Conservation (phyloP, 768 basidiomycete genomes). For the Gymnopilus dilepis region DNA sequence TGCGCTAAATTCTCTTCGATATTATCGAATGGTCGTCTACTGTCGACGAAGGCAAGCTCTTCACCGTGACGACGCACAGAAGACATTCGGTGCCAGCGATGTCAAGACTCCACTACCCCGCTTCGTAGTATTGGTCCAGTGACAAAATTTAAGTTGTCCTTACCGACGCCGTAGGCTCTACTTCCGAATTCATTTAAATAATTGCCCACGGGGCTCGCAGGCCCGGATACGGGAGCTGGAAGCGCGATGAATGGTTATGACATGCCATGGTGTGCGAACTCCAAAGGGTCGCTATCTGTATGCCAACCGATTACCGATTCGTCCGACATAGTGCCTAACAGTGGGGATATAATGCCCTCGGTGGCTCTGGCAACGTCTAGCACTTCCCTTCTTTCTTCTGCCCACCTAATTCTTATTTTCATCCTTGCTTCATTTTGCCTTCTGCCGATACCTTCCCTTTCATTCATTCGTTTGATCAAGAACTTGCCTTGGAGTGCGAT, state of each 20-base stretch:
- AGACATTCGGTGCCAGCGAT: background rate
- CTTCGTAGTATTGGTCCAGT: background rate
- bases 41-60: background rate
- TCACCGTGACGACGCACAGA: background rate
- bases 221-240: background rate
- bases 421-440: background rate
- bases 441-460: background rate
- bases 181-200: slow-evolving; percentile 10
- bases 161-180: slow-evolving; percentile 14
- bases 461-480: background rate
- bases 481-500: background rate
- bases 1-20: background rate
- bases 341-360: slow-evolving; percentile 18
- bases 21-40: background rate
- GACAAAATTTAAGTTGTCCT: slow-evolving; percentile 13
- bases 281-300: slow-evolving; percentile 20
- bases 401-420: slow-evolving; percentile 4
- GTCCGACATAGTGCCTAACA: slow-evolving; percentile 14
- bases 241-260: background rate
- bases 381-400: slow-evolving; percentile 10
- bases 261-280: slow-evolving; percentile 1
- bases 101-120: background rate
- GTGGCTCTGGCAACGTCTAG: slow-evolving; percentile 12
- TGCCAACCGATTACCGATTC: slow-evolving; percentile 26
- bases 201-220: slow-evolving; percentile 7